Conservation (phyloP, 257 asterid genomes). For the Thymus mandschuricus region DNA sequence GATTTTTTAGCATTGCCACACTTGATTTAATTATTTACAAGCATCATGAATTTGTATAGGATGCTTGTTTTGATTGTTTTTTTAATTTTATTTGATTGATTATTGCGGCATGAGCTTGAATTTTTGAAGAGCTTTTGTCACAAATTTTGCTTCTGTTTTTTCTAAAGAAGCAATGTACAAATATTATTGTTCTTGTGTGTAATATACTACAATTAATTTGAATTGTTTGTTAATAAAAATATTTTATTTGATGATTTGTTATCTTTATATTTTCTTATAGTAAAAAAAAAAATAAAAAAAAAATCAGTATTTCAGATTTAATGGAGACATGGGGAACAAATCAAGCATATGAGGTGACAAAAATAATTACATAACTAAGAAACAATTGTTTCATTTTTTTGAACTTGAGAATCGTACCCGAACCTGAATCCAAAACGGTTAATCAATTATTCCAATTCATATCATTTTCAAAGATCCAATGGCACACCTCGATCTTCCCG, state of each 20-base stretch:
- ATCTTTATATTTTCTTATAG: too few relatives aligned
- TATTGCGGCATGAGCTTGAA: slow-evolving; percentile 49
- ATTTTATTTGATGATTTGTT: too few relatives aligned
- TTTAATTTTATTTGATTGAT: slow-evolving; percentile 1
- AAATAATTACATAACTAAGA: too few relatives aligned
- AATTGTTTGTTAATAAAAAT: too few relatives aligned
- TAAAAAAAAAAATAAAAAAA: too few relatives aligned
- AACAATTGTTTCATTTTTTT: too few relatives aligned
- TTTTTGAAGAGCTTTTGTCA: slow-evolving; percentile 62
- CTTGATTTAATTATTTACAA: slow-evolving; percentile 26
- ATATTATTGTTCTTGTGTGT: too few relatives aligned
- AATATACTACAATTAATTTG: too few relatives aligned
- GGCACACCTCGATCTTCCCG: slow-evolving; percentile 81
- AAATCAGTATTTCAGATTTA: too few relatives aligned
- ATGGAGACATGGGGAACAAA: too few relatives aligned
- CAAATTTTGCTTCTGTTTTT: slow-evolving; percentile 36
- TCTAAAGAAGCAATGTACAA: slow-evolving; percentile 46
- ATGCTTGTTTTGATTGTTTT: background rate
- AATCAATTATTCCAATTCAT: slow-evolving; percentile 66
- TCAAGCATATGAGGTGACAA: too few relatives aligned
- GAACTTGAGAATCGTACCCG: background rate
- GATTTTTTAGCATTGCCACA: slow-evolving; percentile 39
- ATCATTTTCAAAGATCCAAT: slow-evolving; percentile 81
- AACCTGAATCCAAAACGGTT: background rate
- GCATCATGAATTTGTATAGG: slow-evolving; percentile 38